These are phyloP conservation scores for Podila minutissima DNA, from an alignment of 192 early-diverging fungal genomes.

Conservation along the genomic window DNA sequence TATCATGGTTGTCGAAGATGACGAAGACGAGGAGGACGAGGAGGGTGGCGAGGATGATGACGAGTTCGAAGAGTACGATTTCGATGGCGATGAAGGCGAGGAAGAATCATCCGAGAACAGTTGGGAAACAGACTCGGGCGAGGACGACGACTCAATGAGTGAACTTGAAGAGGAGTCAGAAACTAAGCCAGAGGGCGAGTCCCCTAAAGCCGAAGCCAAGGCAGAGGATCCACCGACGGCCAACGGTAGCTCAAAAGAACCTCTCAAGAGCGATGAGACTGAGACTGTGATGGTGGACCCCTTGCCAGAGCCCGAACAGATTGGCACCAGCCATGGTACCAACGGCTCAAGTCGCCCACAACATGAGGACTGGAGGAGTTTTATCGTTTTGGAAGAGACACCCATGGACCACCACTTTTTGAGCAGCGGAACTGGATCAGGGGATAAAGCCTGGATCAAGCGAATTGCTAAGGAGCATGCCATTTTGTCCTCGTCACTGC, in stretches of 20 bases:
- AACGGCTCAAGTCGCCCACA: neutral
- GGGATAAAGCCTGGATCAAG: constrained; percentile 42
- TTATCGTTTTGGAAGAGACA: constrained; percentile 38
- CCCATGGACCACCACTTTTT: constrained; percentile 51
- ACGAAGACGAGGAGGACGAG: constrained; percentile 48
- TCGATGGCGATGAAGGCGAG: constrained; percentile 29
- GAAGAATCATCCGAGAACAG: constrained; percentile 42
- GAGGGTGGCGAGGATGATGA: constrained; percentile 38
- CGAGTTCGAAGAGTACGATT: constrained; percentile 53
- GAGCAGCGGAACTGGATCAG: neutral
- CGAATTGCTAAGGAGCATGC: constrained; percentile 55
- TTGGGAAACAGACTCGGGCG: constrained; percentile 58
- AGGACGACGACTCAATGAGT: constrained; percentile 34
- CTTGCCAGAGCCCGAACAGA: constrained; percentile 21
- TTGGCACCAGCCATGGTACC: neutral
- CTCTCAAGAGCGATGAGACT: neutral
- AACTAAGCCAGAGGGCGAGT: neutral
- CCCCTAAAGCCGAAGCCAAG: constrained; percentile 13
- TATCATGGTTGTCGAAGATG: constrained; percentile 50
- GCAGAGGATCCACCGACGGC: neutral
- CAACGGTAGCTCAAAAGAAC: neutral
- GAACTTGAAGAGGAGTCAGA: constrained; percentile 22
- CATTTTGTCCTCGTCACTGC: constrained; percentile 57
- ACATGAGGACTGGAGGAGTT: constrained; percentile 23
- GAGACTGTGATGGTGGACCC: constrained; percentile 4